Evolutionary conservation across 139 green algal species (phyloP).

Genomic region (Chlamydomonas applanata): DNA sequence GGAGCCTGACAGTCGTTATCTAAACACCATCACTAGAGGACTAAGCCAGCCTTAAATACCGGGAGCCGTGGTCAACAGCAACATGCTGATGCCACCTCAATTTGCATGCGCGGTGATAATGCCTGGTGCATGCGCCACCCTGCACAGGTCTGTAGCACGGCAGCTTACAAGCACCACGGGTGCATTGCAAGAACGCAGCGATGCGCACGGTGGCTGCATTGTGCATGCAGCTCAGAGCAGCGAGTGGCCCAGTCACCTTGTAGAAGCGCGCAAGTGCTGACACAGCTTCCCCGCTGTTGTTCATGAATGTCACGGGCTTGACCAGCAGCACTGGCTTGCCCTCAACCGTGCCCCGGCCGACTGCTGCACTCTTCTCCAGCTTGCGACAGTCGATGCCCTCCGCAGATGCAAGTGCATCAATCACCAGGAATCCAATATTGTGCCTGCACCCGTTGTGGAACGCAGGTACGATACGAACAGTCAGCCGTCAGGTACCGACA

Average conservation of each 20-base stretch:
- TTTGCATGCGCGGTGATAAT: no score
- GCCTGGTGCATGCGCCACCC: no score
- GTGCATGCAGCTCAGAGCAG: no score
- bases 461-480: not conserved
- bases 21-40: no score
- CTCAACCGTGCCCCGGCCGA: conserved; percentile 48
- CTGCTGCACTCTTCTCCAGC: conserved; percentile 65
- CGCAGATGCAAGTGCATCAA: conserved; percentile 66
- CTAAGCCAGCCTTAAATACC: no score
- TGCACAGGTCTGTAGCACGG: no score
- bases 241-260: conserved; percentile 12
- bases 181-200: no score
- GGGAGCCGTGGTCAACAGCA: no score
- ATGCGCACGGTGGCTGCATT: no score
- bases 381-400: conserved; percentile 62
- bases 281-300: conserved; percentile 80
- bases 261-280: conserved; percentile 71
- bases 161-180: no score
- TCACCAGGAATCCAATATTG: conserved; percentile 77
- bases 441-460: not conserved
- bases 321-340: conserved; percentile 66
- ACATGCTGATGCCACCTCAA: no score
- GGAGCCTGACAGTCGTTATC: no score
- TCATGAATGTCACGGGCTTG: conserved; percentile 94
- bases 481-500: not conserved